A percentile compares a stretch with the other conserved stretches of the same genome.
Evolutionary conservation across 2,329 filamentous ascomycete species (phyloP).

Genomic region (Colletotrichum lentis): DNA sequence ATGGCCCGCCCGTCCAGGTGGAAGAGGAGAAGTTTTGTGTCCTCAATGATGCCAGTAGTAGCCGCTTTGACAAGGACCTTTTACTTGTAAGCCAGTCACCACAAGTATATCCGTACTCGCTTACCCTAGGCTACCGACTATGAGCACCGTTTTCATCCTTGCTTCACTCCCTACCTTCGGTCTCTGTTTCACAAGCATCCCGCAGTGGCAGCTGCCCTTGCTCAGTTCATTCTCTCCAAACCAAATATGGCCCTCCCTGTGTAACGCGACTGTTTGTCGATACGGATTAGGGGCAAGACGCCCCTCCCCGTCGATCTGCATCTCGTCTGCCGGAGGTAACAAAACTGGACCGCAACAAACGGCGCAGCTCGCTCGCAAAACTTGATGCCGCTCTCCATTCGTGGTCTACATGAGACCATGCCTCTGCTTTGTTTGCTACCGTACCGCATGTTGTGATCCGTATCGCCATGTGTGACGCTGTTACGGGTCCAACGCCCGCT

Average conservation of each 20-base stretch:
- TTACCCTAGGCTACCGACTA: too few species aligned
- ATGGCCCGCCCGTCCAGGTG: too few species aligned
- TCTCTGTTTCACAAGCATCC: neutral
- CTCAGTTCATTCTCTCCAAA: neutral
- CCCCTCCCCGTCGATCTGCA: neutral
- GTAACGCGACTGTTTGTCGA: constrained; percentile 4
- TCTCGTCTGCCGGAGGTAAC: constrained; percentile 4
- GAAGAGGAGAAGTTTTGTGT: too few species aligned
- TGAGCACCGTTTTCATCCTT: neutral
- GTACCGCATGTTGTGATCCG: constrained; percentile 14
- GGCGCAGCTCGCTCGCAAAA: neutral
- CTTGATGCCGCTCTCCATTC: neutral
- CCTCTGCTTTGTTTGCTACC: constrained; percentile 15
- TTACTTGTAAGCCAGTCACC: too few species aligned
- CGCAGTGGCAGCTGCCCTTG: neutral
- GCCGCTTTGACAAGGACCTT: too few species aligned
- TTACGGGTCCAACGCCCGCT: constrained; percentile 15
- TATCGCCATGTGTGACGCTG: constrained; percentile 7
- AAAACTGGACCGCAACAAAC: constrained; percentile 6
- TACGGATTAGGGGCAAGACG: neutral
- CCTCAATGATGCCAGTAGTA: too few species aligned
- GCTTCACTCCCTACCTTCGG: neutral
- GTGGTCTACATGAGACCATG: neutral
- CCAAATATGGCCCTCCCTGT: constrained; percentile 10
- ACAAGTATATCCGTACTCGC: too few species aligned